These are phyloP conservation scores for Termitomyces sp. DNA, from an alignment of 768 basidiomycete genomes.

Conservation along the genomic window DNA sequence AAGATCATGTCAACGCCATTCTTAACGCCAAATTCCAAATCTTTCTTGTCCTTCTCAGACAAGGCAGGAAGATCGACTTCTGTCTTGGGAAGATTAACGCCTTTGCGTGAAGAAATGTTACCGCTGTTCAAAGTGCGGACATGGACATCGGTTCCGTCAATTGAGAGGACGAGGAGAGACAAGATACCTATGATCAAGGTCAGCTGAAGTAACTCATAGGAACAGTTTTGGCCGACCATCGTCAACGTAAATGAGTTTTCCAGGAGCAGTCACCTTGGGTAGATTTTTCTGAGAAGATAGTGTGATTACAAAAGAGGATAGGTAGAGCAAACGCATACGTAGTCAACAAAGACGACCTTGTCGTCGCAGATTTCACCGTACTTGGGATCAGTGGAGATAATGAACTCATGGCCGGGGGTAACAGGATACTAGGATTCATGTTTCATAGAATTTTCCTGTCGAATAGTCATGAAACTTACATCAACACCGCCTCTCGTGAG, in stretches of 20 bases:
- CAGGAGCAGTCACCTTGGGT: constrained; percentile 93
- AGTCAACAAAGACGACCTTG: constrained; percentile 89
- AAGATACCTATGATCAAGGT: constrained; percentile 55
- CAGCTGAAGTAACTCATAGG: background rate
- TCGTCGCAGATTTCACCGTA: constrained; percentile 76
- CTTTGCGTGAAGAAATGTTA: constrained; percentile 91
- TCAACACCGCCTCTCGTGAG: constrained; percentile 83
- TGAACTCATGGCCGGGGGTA: constrained; percentile 90
- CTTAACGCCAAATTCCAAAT: constrained; percentile 90
- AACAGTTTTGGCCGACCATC: constrained; percentile 55
- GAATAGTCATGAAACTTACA: constrained; percentile 41
- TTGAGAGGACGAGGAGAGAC: constrained; percentile 85
- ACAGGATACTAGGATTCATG: constrained; percentile 60
- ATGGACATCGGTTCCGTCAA: constrained; percentile 75
- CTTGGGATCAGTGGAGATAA: constrained; percentile 76
- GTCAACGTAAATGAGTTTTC: constrained; percentile 96
- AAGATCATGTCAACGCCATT: constrained; percentile 99
- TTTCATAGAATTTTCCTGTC: background rate
- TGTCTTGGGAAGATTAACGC: constrained; percentile 98
- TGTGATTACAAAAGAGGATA: background rate
- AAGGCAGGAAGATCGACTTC: constrained; percentile 95
- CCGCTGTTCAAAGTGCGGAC: constrained; percentile 92
- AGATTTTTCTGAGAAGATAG: constrained; percentile 63
- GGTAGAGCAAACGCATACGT: constrained; percentile 47
- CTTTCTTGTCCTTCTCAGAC: constrained; percentile 97